Evolutionary conservation across 2,329 filamentous ascomycete genomes (phyloP), one percentile per base, ranked within the genome.

Genomic region (Colletotrichum eleusines): DNA sequence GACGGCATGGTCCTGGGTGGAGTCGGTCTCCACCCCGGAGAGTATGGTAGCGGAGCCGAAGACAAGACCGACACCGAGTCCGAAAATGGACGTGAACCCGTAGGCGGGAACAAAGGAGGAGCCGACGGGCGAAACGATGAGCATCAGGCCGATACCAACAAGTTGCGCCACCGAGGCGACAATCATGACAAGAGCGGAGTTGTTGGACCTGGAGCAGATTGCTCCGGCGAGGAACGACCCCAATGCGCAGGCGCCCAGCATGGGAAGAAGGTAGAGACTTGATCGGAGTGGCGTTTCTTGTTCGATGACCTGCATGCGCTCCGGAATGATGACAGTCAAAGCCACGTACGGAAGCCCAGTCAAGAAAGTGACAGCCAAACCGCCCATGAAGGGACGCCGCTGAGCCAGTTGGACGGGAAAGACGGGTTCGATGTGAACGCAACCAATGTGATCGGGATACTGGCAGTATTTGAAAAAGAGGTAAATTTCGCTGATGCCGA

Each of bases 271-370:
- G 54, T 89, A 85, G 5, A 90, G 76, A 5, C 89, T 88, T 0
- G 88, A 87, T 75, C 83, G 82, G 31, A 90, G 80, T 0, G 86
- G 82, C 40, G 79, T 83, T 59, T 89, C 83, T 7, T 80, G 80
- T 72, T 89, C 86, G 63, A 90, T 84, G 46, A 90, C 86, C 71
- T 91, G 88, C 60, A 90, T 88, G 8, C 88, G 81, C 73, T 91
- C 87, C 0, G 89, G 89, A 5, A 91, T 83, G 40, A 86, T 83
- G 66, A 90, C 85, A 16, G 88, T 84, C n/a, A 89, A 81, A 5
- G 86, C 81, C 28, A 91, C 85, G 71, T 89, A 90, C 0, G 85
- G 81, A 62, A 87, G 89, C 2, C 88, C 88, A 0, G 85, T 86
- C 23, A 90, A 80, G 20, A 90, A 78, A 2, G 88, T 89, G 33